Percentiles rank a stretch among this genome's conserved stretches.
phyloP scores from a whole-genome alignment of 208 protist genomes.

The Leishmania martiniquensis region DNA sequence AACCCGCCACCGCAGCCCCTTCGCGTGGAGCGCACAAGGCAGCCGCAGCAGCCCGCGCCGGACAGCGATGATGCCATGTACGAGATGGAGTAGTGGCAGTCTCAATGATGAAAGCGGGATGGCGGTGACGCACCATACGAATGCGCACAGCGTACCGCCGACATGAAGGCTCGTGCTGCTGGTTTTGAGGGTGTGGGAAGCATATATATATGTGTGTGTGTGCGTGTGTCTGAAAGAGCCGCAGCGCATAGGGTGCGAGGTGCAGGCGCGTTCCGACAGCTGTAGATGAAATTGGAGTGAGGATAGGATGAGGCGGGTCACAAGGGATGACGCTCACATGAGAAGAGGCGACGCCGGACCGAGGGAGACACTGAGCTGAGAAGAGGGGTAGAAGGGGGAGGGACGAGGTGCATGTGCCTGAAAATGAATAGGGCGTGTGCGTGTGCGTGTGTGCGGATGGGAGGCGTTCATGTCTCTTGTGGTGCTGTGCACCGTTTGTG shows the following conservation, averaged over 20 bases:
- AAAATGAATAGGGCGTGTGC: too few species aligned
- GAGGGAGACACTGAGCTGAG: too few species aligned
- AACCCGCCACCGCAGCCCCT: constrained; percentile 38
- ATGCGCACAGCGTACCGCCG: neutral
- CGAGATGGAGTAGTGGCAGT: constrained; percentile 76
- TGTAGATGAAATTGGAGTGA: neutral
- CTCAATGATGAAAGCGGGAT: neutral
- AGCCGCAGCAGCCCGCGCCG: constrained; percentile 29
- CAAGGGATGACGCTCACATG: too few species aligned
- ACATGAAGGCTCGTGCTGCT: too few species aligned
- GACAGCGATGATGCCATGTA: constrained; percentile 77
- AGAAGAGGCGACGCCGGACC: too few species aligned
- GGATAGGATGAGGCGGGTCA: neutral
- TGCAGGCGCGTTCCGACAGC: neutral
- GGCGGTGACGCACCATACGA: neutral
- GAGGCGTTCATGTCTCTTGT: too few species aligned
- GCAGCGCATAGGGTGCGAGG: too few species aligned
- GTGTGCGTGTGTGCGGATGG: too few species aligned
- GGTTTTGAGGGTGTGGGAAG: neutral
- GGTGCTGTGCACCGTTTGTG: too few species aligned
- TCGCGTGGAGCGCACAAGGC: constrained; percentile 53
- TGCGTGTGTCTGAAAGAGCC: neutral
- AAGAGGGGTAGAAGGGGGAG: too few species aligned
- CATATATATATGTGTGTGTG: neutral
- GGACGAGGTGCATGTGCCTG: too few species aligned